Evolutionary conservation across 208 protist genomes (phyloP).

Genomic region (Polymyxa betae): DNA sequence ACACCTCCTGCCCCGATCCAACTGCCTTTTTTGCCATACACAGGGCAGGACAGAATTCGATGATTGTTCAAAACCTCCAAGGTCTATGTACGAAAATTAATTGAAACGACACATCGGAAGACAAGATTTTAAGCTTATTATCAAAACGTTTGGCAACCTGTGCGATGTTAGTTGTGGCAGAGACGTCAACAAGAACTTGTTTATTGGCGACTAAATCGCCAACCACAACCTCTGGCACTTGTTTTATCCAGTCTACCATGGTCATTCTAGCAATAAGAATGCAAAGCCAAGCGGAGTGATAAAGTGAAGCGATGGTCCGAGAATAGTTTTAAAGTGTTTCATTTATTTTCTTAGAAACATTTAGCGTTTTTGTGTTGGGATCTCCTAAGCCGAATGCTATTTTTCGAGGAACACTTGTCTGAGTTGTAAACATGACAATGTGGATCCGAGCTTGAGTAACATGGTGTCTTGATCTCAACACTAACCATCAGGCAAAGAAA

Average conservation of each 20-base stretch:
- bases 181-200: background rate
- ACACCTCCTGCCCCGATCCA: conserved; percentile 30
- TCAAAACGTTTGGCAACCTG: background rate
- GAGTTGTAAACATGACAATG: no score
- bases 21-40: conserved; percentile 32
- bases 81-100: background rate
- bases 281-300: background rate
- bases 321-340: no score
- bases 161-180: background rate
- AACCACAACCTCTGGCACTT: conserved; percentile 1
- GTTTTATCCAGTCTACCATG: background rate
- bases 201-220: conserved; percentile 35
- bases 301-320: no score
- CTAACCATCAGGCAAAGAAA: no score
- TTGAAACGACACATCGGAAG: background rate
- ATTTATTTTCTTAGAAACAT: no score
- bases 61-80: background rate
- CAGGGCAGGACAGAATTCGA: background rate
- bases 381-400: no score
- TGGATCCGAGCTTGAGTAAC: no score
- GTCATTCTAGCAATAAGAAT: background rate
- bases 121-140: no score
- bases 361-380: no score
- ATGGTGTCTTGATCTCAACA: no score
- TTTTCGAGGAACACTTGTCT: no score